These are phyloP conservation scores for Escallonia herrerae DNA, from an alignment of 129 eudicot species.

Conservation along the genomic window DNA sequence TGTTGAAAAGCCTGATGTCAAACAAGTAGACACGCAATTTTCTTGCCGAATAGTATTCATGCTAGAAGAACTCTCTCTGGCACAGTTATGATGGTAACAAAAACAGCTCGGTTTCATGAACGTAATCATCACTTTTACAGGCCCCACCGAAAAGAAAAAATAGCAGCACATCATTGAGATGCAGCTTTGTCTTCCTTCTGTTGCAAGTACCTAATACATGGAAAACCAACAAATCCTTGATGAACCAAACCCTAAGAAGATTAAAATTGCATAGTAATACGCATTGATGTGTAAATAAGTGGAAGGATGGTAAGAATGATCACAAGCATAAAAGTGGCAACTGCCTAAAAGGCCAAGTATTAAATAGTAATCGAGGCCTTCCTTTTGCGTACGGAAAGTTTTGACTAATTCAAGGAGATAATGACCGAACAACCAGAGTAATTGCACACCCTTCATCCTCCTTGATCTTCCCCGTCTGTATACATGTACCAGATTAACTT, in stretches of 20 bases:
- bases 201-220: constrained; percentile 37
- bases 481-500: too few species aligned
- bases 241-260: background rate
- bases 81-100: too few species aligned
- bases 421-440: too few species aligned
- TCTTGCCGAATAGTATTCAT: too few species aligned
- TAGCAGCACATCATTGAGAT: constrained; percentile 13
- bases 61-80: too few species aligned
- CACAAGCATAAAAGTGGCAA: background rate
- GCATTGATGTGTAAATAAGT: background rate
- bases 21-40: too few species aligned
- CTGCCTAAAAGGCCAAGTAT: too few species aligned
- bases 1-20: too few species aligned
- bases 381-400: background rate
- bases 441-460: constrained; percentile 10
- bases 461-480: background rate
- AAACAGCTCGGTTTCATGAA: too few species aligned
- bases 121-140: background rate
- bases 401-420: background rate
- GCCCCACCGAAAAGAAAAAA: background rate
- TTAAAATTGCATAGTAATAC: background rate
- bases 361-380: background rate
- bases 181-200: constrained; percentile 40
- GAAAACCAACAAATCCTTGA: background rate
- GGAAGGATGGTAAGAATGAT: background rate